A percentile compares a stretch with the other conserved stretches of the same genome.
These are phyloP conservation scores for Tuber indicum DNA, from an alignment of 495 filamentous ascomycete genomes.

Conservation along the genomic window DNA sequence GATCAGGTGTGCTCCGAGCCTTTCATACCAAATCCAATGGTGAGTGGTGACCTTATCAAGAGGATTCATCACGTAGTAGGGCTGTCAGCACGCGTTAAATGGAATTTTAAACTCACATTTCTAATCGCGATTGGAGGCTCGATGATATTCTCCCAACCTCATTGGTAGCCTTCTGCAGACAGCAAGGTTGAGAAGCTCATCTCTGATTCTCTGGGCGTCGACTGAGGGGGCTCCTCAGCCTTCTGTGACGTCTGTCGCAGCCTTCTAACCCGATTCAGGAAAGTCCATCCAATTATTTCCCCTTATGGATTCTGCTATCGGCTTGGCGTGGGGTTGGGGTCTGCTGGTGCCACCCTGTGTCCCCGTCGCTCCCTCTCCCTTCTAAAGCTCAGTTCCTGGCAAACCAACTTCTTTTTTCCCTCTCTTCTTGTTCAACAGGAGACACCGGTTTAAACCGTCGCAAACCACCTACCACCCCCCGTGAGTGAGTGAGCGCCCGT, in stretches of 20 bases:
- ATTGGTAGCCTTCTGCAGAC: neutral
- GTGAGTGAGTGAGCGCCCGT: neutral
- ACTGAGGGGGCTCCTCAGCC: neutral
- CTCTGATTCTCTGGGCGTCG: neutral
- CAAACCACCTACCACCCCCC: neutral
- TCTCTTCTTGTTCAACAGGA: neutral
- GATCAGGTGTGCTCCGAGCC: neutral
- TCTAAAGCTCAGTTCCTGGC: neutral
- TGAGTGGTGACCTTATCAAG: neutral
- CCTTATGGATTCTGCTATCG: neutral
- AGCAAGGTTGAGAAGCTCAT: neutral
- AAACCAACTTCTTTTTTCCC: neutral
- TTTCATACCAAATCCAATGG: neutral
- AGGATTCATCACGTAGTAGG: neutral
- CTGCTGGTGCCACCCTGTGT: neutral
- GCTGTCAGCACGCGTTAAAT: neutral
- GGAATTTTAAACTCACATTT: neutral
- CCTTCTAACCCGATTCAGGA: neutral
- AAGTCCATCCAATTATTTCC: neutral
- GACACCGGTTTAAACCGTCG: neutral
- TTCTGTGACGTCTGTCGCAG: neutral
- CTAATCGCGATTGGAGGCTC: neutral
- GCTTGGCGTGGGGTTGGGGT: neutral
- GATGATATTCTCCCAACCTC: neutral
- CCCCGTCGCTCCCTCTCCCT: neutral